Evolutionary conservation across 805 yeast genomes (phyloP), one percentile per base, ranked within the genome.

Genomic region (Suhomyces faveliae): DNA sequence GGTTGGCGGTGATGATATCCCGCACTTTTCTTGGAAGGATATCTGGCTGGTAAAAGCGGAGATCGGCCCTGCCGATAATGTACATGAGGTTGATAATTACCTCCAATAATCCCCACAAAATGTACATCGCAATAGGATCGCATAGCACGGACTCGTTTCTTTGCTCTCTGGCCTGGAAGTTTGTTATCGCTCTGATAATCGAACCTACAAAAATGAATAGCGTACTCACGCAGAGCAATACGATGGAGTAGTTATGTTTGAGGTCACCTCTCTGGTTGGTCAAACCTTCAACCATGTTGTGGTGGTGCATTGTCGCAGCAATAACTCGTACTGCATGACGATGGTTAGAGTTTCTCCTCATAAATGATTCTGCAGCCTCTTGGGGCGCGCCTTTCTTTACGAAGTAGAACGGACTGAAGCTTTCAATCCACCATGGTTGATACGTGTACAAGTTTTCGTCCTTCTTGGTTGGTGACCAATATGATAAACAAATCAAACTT

Each of bases 31-130:
- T 57, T 12, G 73, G 76, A 50, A 80, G 67, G 35, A 63, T 66
- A 61, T 85, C 91, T 12, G 94, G 92, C 64, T 87, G 81, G 74
- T 87, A 87, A 67, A 87, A 87, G 62, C 94, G 76, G 57, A 87
- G 72, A 62, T 87, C 94, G 44, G 84, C 80, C 61, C 95, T 77
- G n/a, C 83, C 81, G 29, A 83, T 58, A 47, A 87, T 62, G 60
- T 83, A 84, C 27, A 83, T 51, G 10, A 81, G 45, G 53, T 83
- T 78, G 48, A 82, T 79, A 24, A 83, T 56, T 0, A 74, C 69
- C 67, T 87, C 94, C 41, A 84, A 68, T 3, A 76, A 78, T 24
- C 91, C 91, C 80, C 87, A 85, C 54, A 79, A 68, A 21, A 83
- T 70, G 63, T 84, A 86, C 81, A 84, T 79, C 20, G 81, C 81